These are phyloP conservation scores for Fraxinus nigra DNA, from an alignment of 305 asterid genomes.

Conservation along the genomic window DNA sequence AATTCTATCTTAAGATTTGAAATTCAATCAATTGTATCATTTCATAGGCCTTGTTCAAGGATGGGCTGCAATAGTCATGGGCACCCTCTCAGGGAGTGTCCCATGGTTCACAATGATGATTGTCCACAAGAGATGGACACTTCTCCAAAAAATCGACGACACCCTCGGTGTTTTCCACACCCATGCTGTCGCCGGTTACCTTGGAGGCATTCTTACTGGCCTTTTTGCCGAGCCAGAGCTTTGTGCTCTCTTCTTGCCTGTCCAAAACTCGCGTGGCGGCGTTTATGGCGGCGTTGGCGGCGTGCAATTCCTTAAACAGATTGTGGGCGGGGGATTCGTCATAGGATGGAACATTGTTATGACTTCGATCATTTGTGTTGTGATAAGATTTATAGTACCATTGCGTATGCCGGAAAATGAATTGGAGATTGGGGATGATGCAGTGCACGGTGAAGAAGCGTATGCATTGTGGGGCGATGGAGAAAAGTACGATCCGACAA, in stretches of 20 bases:
- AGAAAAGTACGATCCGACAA: constrained; percentile 47
- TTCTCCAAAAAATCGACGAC: constrained; percentile 55
- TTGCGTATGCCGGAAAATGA: constrained; percentile 58
- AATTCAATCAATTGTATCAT: neutral
- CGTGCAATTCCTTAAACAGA: constrained; percentile 42
- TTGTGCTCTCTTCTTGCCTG: constrained; percentile 46
- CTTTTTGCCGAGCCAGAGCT: constrained; percentile 54
- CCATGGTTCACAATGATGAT: constrained; percentile 67
- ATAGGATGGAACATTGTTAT: constrained; percentile 54
- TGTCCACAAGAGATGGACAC: constrained; percentile 41
- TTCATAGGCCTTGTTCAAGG: constrained; percentile 50
- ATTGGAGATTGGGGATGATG: constrained; percentile 52
- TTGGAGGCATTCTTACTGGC: constrained; percentile 54
- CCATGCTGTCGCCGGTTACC: constrained; percentile 55
- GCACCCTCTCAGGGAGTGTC: constrained; percentile 50
- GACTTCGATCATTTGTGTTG: constrained; percentile 42
- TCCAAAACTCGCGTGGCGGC: constrained; percentile 46
- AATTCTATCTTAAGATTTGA: neutral
- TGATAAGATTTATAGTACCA: constrained; percentile 37
- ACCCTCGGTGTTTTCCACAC: constrained; percentile 64
- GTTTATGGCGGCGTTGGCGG: constrained; percentile 49
- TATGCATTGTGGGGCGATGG: constrained; percentile 64
- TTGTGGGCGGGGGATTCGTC: constrained; percentile 47
- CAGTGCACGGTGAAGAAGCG: constrained; percentile 70
- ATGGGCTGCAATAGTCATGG: constrained; percentile 62